These are phyloP conservation scores for Globisporangium paddicum DNA, from an alignment of 352 stramenopile species.

Conservation along the genomic window DNA sequence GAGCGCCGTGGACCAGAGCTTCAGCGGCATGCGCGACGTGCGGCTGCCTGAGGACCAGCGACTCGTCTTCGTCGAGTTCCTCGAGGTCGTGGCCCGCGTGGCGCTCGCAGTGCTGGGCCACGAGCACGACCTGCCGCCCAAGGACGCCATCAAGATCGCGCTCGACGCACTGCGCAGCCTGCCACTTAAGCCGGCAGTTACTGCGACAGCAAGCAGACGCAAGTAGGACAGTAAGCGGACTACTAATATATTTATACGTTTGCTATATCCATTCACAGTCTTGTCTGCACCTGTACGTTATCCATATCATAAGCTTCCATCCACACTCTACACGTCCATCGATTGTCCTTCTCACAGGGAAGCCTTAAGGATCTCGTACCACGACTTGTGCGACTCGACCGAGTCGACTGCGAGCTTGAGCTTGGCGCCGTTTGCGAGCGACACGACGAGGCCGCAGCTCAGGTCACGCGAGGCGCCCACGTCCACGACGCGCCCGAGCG, in stretches of 20 bases:
- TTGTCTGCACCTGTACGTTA: not conserved
- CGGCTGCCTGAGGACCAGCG: constrained; percentile 27
- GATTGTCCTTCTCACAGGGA: constrained; percentile 1
- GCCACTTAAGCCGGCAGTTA: constrained; percentile 19
- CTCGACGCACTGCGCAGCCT: constrained; percentile 66
- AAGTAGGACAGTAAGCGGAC: constrained; percentile 21
- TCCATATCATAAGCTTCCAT: not conserved
- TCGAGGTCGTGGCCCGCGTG: constrained; percentile 65
- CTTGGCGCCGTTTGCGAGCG: constrained; percentile 45
- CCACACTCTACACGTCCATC: not conserved
- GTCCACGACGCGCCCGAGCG: constrained; percentile 57
- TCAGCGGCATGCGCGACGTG: constrained; percentile 38
- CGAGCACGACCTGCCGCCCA: constrained; percentile 50
- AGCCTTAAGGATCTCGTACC: constrained; percentile 68
- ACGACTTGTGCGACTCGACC: constrained; percentile 56
- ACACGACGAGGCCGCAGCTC: constrained; percentile 65
- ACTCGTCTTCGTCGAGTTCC: constrained; percentile 73
- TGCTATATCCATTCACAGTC: not conserved
- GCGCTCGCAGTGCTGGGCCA: constrained; percentile 48
- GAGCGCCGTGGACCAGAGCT: constrained; percentile 56
- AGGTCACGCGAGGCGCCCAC: constrained; percentile 57
- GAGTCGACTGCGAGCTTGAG: constrained; percentile 75
- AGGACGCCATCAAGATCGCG: constrained; percentile 72
- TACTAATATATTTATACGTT: not conserved
- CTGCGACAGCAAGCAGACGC: constrained; percentile 12